Conservation (phyloP, 768 basidiomycete species). For the Leucocoprinus birnbaumii region DNA sequence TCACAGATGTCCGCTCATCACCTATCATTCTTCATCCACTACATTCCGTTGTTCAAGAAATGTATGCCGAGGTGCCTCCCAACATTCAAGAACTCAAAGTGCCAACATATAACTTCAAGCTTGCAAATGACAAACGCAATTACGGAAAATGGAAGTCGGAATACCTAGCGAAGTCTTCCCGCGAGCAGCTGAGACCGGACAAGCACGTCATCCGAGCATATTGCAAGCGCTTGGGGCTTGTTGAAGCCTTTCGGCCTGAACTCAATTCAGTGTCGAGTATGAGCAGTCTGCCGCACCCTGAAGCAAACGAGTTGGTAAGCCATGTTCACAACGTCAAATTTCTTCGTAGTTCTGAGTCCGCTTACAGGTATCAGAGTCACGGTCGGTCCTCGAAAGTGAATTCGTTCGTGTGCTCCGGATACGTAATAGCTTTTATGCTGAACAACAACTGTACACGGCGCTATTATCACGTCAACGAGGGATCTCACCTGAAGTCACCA, state of each 20-base stretch:
- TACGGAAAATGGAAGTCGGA: slow-evolving; percentile 8
- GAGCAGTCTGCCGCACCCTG: slow-evolving; percentile 3
- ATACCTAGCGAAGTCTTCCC: slow-evolving; percentile 1
- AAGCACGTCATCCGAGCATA: not conserved
- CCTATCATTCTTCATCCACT: slow-evolving; percentile 9
- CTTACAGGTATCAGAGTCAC: slow-evolving; percentile 6
- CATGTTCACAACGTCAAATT: not conserved
- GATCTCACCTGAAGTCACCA: slow-evolving; percentile 5
- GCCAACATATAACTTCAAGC: slow-evolving; percentile 6
- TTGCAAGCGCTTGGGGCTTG: slow-evolving; percentile 5
- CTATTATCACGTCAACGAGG: slow-evolving; percentile 2
- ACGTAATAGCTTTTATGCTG: slow-evolving; percentile 11
- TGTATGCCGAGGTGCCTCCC: not conserved
- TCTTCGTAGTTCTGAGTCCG: not conserved
- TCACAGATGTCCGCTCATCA: slow-evolving; percentile 1
- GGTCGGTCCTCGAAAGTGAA: slow-evolving; percentile 5
- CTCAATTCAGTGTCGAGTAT: slow-evolving; percentile 9
- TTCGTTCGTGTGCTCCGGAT: slow-evolving; percentile 11
- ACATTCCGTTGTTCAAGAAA: slow-evolving; percentile 4
- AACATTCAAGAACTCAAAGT: not conserved
- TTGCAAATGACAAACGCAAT: not conserved
- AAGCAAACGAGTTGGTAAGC: slow-evolving; percentile 8
- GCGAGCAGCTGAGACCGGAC: not conserved
- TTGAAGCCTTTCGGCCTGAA: slow-evolving; percentile 2
- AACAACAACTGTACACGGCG: slow-evolving; percentile 4